Percentiles rank a stretch among this genome's conserved stretches.
Conservation (phyloP, 441 rosid genomes). For the Croton setiger region DNA sequence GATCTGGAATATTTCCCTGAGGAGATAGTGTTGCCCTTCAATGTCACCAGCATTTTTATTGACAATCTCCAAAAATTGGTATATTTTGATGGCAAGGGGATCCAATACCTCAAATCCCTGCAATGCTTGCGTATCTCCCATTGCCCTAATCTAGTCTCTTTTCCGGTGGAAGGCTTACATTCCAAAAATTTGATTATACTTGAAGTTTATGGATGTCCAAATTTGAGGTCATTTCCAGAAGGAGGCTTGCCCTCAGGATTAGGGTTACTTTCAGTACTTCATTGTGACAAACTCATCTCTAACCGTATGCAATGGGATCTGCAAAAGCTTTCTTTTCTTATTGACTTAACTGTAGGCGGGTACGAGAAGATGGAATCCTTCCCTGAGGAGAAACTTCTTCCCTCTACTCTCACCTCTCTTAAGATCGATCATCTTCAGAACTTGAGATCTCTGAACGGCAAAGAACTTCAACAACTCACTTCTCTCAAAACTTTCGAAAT, state of each 20-base stretch:
- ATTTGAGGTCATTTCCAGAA: constrained; percentile 20
- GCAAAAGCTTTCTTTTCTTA: constrained; percentile 9
- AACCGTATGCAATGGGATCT: constrained; percentile 3
- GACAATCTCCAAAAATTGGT: too few relatives aligned
- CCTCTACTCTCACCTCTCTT: constrained; percentile 6
- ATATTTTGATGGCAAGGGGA: too few relatives aligned
- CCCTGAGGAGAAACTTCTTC: constrained; percentile 11
- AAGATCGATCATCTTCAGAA: not conserved
- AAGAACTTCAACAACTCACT: not conserved
- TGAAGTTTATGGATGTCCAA: too few relatives aligned
- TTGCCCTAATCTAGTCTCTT: too few relatives aligned
- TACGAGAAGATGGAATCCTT: constrained; percentile 1
- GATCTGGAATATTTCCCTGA: too few relatives aligned
- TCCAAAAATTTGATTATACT: too few relatives aligned
- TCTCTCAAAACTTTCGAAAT: not conserved
- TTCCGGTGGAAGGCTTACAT: too few relatives aligned
- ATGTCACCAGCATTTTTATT: too few relatives aligned
- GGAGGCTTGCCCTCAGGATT: constrained; percentile 29
- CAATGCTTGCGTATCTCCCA: too few relatives aligned
- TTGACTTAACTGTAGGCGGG: not conserved
- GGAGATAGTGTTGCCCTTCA: too few relatives aligned
- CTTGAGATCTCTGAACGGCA: not conserved
- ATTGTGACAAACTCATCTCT: not conserved
- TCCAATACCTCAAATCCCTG: too few relatives aligned
- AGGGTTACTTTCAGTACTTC: constrained; percentile 4